Conservation (phyloP, 192 early-diverging fungal genomes). For the Backusella sp. region DNA sequence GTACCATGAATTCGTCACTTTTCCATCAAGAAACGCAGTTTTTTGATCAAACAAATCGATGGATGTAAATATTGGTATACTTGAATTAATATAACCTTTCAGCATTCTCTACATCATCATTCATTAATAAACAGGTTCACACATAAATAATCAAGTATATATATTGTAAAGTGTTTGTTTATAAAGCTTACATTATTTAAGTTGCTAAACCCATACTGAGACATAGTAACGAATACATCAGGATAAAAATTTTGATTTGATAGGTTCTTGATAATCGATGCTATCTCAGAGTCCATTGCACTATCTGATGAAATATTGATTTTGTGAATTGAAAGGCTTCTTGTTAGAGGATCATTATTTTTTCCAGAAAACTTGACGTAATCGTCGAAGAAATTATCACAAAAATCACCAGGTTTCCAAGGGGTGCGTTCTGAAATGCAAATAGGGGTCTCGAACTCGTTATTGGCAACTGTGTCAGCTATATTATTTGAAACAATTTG, state of each 20-base stretch:
- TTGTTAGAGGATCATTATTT: not conserved
- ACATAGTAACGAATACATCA: conserved; percentile 16
- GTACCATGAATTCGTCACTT: conserved; percentile 13
- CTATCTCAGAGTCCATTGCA: not conserved
- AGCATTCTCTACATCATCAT: conserved; percentile 7
- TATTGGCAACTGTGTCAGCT: not conserved
- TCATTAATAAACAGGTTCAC: not conserved
- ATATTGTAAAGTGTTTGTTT: not conserved
- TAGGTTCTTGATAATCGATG: not conserved
- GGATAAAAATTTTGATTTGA: not conserved
- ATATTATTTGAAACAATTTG: not conserved
- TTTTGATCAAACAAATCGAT: conserved; percentile 21
- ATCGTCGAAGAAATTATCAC: not conserved
- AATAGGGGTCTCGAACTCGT: not conserved
- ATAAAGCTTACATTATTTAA: conserved; percentile 10
- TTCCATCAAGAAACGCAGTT: not conserved
- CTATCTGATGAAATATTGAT: conserved; percentile 7
- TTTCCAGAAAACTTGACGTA: not conserved
- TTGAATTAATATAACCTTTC: conserved; percentile 20
- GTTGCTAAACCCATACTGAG: conserved; percentile 8
- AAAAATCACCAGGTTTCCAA: not conserved
- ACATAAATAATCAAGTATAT: not conserved
- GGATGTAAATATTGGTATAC: conserved; percentile 12
- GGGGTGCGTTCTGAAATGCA: conserved; percentile 11
- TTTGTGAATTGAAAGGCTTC: not conserved